phyloP scores from a whole-genome alignment of 164 flowering plant species.

The Aristolochia contorta region DNA sequence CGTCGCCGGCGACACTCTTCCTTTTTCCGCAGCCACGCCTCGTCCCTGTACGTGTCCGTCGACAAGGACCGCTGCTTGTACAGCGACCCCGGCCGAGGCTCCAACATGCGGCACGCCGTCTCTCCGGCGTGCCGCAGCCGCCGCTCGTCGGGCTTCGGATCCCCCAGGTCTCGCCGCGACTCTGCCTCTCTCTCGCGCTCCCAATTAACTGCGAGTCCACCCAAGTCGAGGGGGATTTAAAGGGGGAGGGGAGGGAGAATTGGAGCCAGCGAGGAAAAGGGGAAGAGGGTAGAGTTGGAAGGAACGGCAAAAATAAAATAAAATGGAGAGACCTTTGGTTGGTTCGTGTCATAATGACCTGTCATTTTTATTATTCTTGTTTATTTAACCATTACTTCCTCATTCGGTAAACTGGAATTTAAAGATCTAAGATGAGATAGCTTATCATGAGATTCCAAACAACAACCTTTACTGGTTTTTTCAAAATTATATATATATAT shows the following conservation, averaged over 20 bases:
- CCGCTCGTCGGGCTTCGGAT: not conserved
- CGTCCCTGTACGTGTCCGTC: conserved; percentile 32
- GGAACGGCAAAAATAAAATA: not conserved
- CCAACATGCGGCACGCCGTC: conserved; percentile 6
- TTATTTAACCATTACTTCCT: not conserved
- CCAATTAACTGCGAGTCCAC: not conserved
- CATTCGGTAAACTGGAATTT: not conserved
- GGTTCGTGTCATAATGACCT: conserved; percentile 29
- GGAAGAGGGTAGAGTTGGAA: not conserved
- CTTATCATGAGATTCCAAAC: not conserved
- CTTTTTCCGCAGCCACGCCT: conserved; percentile 53
- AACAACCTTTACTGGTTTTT: no score
- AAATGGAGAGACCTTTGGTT: conserved; percentile 17
- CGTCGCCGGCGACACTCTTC: conserved; percentile 13
- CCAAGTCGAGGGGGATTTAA: not conserved
- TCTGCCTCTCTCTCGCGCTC: not conserved
- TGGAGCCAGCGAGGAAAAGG: not conserved
- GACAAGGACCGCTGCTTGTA: conserved; percentile 70
- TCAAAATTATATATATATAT: no score
- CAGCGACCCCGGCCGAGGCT: conserved; percentile 11
- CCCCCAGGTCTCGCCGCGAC: not conserved
- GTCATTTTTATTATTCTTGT: conserved; percentile 3
- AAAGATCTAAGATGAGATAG: not conserved
- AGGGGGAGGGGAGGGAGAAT: no score
- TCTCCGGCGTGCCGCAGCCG: not conserved